Evolutionary conservation across 345 rosid species (phyloP), one percentile per base, ranked within the genome.

Genomic region (Abelmoschus esculentus): DNA sequence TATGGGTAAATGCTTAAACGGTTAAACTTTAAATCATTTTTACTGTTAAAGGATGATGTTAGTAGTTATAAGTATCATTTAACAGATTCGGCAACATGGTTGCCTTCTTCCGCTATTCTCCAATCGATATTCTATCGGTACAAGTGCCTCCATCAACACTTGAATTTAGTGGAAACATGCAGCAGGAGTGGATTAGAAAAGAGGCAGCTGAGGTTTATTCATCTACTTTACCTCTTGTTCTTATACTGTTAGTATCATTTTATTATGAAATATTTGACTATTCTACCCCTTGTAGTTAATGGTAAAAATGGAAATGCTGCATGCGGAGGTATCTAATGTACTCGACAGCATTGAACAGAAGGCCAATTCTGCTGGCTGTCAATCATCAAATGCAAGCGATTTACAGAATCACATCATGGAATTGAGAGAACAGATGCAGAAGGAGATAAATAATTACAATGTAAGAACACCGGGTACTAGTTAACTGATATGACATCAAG

Each of bases 21-120:
- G 56, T 19, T 64, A 28, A 73, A 67, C 36, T 4, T 31, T 14
- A 75, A 26, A 12, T 31, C 15, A 13, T 34, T 8, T 19, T 18
- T 1, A 52, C 19, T 9, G 56, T 46, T 57, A 7, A 22, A 26
- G 29, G 29, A 18, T 28, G n/a, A 47, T 72, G 69, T 67, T 55
- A 32, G 70, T 78, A 71, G 61, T 75, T 61, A 44, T 62, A 49
- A 17, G 29, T 61, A 44, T 73, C 50, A 40, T 76, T 69, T 77
- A 36, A 74, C 85, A 95, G 99, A 82, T 88, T 84, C 66, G 99
- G 99, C 62, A 84, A 84, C 80, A 90, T 92, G 99, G 96, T 96
- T 83, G 98, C 93, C 0, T 87, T 96, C 86, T 96, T 96, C 82
- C 87, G 91, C 70, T 96, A 90, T 77, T 96, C 99, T 56, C 98